Evolutionary conservation across 306 rosid species (phyloP).

Genomic region (Trifolium repens): DNA sequence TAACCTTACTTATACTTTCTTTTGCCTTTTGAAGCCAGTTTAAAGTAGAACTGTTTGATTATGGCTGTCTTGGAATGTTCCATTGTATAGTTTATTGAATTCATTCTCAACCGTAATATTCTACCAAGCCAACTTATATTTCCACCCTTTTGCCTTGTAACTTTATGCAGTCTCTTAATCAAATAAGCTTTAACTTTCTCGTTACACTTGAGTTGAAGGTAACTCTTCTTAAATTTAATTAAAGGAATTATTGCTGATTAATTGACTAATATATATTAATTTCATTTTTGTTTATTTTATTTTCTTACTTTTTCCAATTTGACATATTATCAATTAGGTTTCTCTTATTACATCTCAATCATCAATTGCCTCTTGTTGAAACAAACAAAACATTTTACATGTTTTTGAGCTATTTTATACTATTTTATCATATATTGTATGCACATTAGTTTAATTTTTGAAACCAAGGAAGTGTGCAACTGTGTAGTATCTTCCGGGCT

Average conservation of each 20-base stretch:
- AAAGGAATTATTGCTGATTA: neutral
- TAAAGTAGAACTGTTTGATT: slow-evolving; percentile 9
- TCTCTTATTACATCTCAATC: slow-evolving; percentile 12
- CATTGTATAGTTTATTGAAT: neutral
- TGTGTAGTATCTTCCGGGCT: neutral
- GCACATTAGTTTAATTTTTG: slow-evolving; percentile 4
- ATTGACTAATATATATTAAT: neutral
- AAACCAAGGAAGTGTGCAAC: neutral
- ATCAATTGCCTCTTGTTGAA: neutral
- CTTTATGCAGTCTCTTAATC: slow-evolving; percentile 23
- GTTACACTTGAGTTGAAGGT: neutral
- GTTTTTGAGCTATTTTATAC: slow-evolving; percentile 9
- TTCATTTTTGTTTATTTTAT: slow-evolving; percentile 17
- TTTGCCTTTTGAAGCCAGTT: slow-evolving; percentile 28
- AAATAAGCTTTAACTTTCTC: slow-evolving; percentile 9
- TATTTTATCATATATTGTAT: neutral
- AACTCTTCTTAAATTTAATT: slow-evolving; percentile 27
- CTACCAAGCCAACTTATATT: neutral
- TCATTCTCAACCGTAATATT: slow-evolving; percentile 1
- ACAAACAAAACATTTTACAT: slow-evolving; percentile 4
- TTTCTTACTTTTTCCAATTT: neutral
- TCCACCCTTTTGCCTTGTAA: slow-evolving; percentile 5
- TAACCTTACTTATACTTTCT: slow-evolving; percentile 8
- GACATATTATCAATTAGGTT: neutral
- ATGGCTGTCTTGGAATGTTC: slow-evolving; percentile 10